Evolutionary conservation across 768 basidiomycete species (phyloP), one percentile per base, ranked within the genome.

Genomic region (Termitomyces titanicus): DNA sequence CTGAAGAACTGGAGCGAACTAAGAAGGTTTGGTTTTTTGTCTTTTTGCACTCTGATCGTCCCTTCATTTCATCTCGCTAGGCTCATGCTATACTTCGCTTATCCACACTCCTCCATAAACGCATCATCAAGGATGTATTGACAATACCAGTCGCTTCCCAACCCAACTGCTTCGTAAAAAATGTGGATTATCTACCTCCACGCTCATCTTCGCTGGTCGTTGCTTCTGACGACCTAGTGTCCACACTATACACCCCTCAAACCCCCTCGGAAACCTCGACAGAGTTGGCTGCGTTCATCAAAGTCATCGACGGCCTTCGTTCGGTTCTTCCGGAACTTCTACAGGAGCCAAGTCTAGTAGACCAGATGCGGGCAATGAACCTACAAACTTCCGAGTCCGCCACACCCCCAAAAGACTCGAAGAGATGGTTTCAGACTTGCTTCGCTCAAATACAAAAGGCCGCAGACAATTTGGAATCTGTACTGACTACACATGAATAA

Each of bases 201-300:
- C 71, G 71, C 9, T 90, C 88, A 3, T 72, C 78, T 29, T 63
- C 68, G 7, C 73, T 89, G 20, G 73, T 86, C 17, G 65, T 76
- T 46, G 74, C 79, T 3, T 75, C 80, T 4, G 89, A 92, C 64
- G 86, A 92, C 38, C 71, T 90, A 51, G 78, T 86, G 20, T 76
- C 85, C n/a, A 70, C 83, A 2, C 70, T 88, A 38, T 88, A 91
- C 64, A 58, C 79, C 0, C 86, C 87, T 5, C 88, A 91, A 62
- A 75, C 84, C 54, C 63, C 66, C 0, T 61, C 63, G 1, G 67
- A 74, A 33, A 68, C 89, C 48, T 59, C 61, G 10, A 60, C 66
- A 11, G 75, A 80, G 51, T 58, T 83, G 27, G 56, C 63, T 5
- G 57, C 72, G 0, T 74, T 83, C 43, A 63, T 70, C 40, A 62